Base-by-base conservation (phyloP, 202 grass and related monocot genomes). In the Digitaria exilis region DNA sequence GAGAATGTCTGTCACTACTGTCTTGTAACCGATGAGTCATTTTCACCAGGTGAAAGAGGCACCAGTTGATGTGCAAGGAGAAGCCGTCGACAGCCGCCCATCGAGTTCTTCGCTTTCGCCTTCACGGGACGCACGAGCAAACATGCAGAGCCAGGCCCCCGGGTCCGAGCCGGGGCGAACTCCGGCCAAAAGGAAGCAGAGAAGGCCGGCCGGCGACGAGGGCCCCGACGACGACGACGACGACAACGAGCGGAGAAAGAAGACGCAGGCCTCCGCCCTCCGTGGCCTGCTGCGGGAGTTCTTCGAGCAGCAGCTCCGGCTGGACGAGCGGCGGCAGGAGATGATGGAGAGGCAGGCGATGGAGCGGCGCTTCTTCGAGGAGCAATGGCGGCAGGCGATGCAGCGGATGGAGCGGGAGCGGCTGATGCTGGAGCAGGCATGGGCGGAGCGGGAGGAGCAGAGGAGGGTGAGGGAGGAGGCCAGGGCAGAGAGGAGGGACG, bases 381-480 rank as follows among this genome's bases (percentile, higher is more conserved):
- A 81, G 59, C 89, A 88, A 39, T 96, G 96, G 96, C 86, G 93
- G 71, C 86, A 92, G 67, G 83, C 86, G 44, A 96, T 96, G 93
- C 91, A 90, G 78, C 76, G 75, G 68, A 79, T 99, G 37, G 93
- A 99, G 89, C 91, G 76, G 90, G 96, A 99, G 62, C 76, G 93
- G 69, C n/a, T 94, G 78, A 66, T 88, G 91, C 69, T 96, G 65
- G 96, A 99, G 85, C 96, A 84, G 82, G 77, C 75, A 11, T 94
- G 96, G 89, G 37, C 83, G 91, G 85, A 92, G 82, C 92, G 91
- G 4, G 93, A 94, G 76, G 96, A 96, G 84, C 93, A 94, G 79
- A 92, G 96, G 81, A 90, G 96, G 77, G 19, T 55, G 19, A 90
- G 87, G 75, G 96, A 94, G 7, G 96, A 99, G 30, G 84, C 48